These are phyloP conservation scores for Steccherinum ochraceum DNA, from an alignment of 768 basidiomycete genomes.

Conservation along the genomic window DNA sequence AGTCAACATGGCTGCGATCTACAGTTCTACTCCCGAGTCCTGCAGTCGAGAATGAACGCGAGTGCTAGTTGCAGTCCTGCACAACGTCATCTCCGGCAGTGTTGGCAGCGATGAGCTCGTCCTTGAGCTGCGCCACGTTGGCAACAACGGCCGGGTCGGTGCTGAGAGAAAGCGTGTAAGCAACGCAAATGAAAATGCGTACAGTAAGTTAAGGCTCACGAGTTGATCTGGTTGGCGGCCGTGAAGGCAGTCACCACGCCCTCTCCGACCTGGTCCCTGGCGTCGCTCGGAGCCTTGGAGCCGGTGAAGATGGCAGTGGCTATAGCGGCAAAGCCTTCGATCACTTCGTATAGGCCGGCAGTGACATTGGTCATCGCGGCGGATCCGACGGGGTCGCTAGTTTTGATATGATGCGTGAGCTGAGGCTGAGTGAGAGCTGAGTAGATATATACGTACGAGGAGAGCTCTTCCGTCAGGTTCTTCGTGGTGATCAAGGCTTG, in stretches of 20 bases:
- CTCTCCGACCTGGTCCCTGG: conserved; percentile 15
- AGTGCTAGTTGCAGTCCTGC: conserved; percentile 20
- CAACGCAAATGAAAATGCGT: not conserved
- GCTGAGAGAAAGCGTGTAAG: conserved; percentile 3
- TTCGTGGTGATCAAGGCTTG: conserved; percentile 10
- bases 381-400: conserved; percentile 3
- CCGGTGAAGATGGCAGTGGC: conserved; percentile 18
- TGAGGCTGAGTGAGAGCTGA: not conserved
- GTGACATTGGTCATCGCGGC: not conserved
- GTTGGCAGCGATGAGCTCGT: conserved; percentile 11
- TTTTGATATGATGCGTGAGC: not conserved
- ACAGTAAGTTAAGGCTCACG: conserved; percentile 1
- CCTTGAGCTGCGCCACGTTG: conserved; percentile 10
- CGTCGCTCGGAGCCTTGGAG: conserved; percentile 16
- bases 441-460: conserved; percentile 5
- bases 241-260: conserved; percentile 8
- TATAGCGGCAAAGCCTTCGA: conserved; percentile 15
- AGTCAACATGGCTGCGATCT: no score
- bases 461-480: conserved; percentile 13
- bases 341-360: conserved; percentile 8
- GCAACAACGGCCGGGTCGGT: conserved; percentile 7
- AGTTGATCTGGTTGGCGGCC: not conserved
- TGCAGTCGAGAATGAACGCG: no score
- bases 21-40: no score
- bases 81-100: conserved; percentile 17